Base-by-base conservation (phyloP, 2,329 filamentous ascomycete species). In the Pyrenophora teres region DNA sequence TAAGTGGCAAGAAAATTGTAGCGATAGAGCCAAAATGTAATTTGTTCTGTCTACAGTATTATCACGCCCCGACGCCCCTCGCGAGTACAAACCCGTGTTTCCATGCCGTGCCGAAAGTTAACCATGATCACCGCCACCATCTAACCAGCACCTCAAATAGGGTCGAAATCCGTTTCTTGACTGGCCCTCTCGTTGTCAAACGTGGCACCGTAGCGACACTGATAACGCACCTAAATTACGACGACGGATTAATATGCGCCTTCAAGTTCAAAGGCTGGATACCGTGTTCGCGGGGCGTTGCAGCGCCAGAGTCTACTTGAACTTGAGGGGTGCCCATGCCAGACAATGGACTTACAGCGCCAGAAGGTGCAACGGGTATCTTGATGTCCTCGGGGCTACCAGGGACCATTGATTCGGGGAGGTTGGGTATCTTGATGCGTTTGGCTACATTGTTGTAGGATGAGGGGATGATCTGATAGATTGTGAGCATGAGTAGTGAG, bases 361-460 rank as follows among this genome's bases (percentile, higher is more conserved):
- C 80, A 54, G 79, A 83, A 2, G 83, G 80, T 18, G 88, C 84
- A 9, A 92, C 87, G 0, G 89, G 88, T 37, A 92, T 90, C 58
- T 87, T 83, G 65, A 94, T 87, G 57, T 92, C 89, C 74, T 95
- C 87, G 0, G 92, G 90, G 1, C 88, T 92, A 43, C 83, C 83
- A 2, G 90, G 89, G 12, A 95, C 83, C 44, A 92, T 86, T 42
- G 83, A 81, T 23, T 80, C 75, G 2, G 83, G 83, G 6, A 89
- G 78, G 50, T 79, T 80, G 3, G 90, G 88, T 57, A 99, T 96
- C 64, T 89, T 87, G 65, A 99, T 92, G 51, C 92, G 87, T 73
- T 90, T 94, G 16, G 93, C 90, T 74, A 94, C 89, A 70, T 99
- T 99, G 77, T 97, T 94, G 76, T 99, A 99, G 27, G 91, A 93